Evolutionary conservation across 2,329 filamentous ascomycete species (phyloP).

Genomic region (Phyllosticta citriasiana): DNA sequence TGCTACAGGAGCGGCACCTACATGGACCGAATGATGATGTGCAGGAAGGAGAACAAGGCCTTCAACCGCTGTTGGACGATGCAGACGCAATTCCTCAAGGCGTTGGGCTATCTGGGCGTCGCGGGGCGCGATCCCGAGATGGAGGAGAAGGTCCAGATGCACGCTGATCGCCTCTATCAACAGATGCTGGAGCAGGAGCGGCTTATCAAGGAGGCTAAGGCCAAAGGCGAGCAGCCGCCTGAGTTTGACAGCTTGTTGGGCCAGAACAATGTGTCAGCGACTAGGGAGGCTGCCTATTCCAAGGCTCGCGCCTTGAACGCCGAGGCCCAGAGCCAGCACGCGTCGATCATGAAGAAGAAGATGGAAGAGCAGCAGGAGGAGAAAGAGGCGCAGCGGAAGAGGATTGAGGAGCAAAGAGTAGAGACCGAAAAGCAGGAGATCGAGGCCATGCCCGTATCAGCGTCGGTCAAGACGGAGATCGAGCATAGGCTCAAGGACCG

Average conservation of each 20-base stretch:
- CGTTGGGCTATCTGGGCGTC: constrained; percentile 71
- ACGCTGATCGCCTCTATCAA: constrained; percentile 83
- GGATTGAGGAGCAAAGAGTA: constrained; percentile 23
- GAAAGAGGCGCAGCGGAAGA: constrained; percentile 11
- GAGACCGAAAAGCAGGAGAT: constrained; percentile 14
- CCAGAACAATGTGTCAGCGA: constrained; percentile 17
- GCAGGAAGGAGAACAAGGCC: constrained; percentile 61
- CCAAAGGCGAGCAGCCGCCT: constrained; percentile 43
- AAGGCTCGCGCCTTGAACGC: not conserved
- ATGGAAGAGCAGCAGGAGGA: not conserved
- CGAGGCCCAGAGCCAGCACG: not conserved
- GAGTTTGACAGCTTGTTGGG: constrained; percentile 46
- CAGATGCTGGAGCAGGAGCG: constrained; percentile 76
- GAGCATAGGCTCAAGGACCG: constrained; percentile 24
- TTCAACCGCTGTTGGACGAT: constrained; percentile 85
- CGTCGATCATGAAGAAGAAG: not conserved
- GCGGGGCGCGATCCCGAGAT: constrained; percentile 59
- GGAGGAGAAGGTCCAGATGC: constrained; percentile 80
- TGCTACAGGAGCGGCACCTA: constrained; percentile 66
- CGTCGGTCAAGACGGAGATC: constrained; percentile 20
- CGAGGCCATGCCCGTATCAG: constrained; percentile 23
- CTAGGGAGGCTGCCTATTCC: not conserved
- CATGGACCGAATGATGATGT: constrained; percentile 66
- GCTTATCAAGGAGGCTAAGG: constrained; percentile 59
- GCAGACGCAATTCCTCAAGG: constrained; percentile 85